Evolutionary conservation across 2,329 filamentous ascomycete species (phyloP), one percentile per base, ranked within the genome.

Genomic region (Calcarisporium arbuscula): DNA sequence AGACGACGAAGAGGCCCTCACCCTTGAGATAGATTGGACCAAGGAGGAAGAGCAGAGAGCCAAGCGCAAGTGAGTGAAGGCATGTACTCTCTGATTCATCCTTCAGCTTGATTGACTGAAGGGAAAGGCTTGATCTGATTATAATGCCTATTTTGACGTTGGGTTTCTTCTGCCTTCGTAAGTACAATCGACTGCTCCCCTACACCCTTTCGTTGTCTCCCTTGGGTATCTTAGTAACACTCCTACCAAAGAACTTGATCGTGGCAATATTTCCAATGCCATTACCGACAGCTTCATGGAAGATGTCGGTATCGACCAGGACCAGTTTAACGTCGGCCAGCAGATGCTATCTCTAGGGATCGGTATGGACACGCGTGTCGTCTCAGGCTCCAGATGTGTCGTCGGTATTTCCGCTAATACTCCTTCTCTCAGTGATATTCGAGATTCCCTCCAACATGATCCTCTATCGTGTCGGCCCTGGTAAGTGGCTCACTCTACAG

Each of bases 401-500:
- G n/a, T n/a, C n/a, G n/a, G n/a, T n/a, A n/a, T n/a, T n/a, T n/a
- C n/a, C n/a, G n/a, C n/a, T n/a, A n/a, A n/a, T n/a, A n/a, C n/a
- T n/a, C n/a, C n/a, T n/a, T n/a, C n/a, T n/a, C n/a, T n/a, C n/a
- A n/a, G 66, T 72, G 4, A 53, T 71, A 5, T 54, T 56, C 34
- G 60, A 69, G 39, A 60, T 60, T 18, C 57, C 57, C 8, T 56
- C 53, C 43, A 60, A 60, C 40, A 56, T 60, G 50, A 49, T 58
- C 8, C 42, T 60, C 3, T 55, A 58, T 36, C 43, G 52, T 1
- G 47, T 59, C 19, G 53, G 54, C 3, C 70, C 72, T 2, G 64
- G 64, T n/a, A 62, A 62, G 31, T 76, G 72, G 71, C 55, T 76
- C 2, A 67, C 70, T 0, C 56, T 65, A 1, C 70, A 76, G 45